phyloP scores from a whole-genome alignment of 371 early-diverging fungal genomes.

The Nosema muscidifuracis region DNA sequence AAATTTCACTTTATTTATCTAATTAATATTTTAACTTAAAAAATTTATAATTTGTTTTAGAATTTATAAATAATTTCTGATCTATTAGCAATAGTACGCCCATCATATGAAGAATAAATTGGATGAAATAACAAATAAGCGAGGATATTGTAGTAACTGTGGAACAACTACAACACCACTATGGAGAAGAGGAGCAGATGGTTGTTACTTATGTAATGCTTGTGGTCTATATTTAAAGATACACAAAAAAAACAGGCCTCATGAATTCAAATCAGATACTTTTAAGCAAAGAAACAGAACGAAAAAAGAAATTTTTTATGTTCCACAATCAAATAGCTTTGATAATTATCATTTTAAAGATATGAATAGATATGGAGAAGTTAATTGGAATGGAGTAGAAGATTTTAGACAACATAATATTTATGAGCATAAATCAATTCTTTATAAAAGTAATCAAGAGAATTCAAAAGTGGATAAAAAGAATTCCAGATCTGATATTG shows the following conservation, averaged over 20 bases:
- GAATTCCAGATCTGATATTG: too few relatives aligned
- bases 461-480: too few relatives aligned
- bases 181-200: conserved; percentile 55
- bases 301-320: background rate
- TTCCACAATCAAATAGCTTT: background rate
- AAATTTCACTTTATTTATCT: too few relatives aligned
- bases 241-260: conserved; percentile 50
- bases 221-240: conserved; percentile 62
- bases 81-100: background rate
- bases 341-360: too few relatives aligned
- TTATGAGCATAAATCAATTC: too few relatives aligned
- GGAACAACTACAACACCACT: conserved; percentile 54
- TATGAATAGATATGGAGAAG: too few relatives aligned
- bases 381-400: too few relatives aligned
- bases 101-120: background rate
- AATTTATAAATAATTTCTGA: conserved; percentile 1
- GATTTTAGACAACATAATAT: too few relatives aligned
- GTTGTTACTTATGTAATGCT: conserved; percentile 57
- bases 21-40: too few relatives aligned
- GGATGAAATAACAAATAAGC: conserved; percentile 4
- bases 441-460: too few relatives aligned
- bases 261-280: conserved; percentile 16
- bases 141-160: conserved; percentile 49
- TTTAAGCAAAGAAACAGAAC: conserved; percentile 8
- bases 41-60: background rate